A percentile compares a stretch with the other conserved stretches of the same genome.
These are phyloP conservation scores for Diplocarpon rosae DNA, from an alignment of 2,329 filamentous ascomycete species.

Conservation along the genomic window DNA sequence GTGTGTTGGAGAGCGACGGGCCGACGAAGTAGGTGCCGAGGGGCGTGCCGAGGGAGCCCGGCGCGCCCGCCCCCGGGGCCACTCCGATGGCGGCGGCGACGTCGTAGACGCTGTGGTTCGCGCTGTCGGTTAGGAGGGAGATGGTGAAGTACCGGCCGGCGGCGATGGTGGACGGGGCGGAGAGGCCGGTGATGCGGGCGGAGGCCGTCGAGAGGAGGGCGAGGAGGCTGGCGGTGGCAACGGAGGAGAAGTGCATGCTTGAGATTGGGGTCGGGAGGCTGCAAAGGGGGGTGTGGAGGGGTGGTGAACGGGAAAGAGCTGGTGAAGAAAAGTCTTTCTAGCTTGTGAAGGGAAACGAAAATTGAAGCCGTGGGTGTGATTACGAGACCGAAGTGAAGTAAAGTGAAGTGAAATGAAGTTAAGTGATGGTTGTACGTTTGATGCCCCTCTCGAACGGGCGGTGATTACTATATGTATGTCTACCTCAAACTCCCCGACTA, in stretches of 20 bases:
- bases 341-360: no score
- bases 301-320: background rate
- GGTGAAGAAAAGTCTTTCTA: no score
- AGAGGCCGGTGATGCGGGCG: constrained; percentile 17
- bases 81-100: constrained; percentile 15
- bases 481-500: no score
- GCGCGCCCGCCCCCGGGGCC: constrained; percentile 9
- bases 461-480: no score
- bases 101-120: constrained; percentile 12
- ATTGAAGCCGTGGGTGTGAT: no score
- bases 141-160: constrained; percentile 16
- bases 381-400: no score
- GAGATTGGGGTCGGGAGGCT: background rate
- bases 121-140: constrained; percentile 15
- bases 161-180: constrained; percentile 15
- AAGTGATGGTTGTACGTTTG: no score
- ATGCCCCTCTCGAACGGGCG: no score
- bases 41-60: constrained; percentile 11
- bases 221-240: background rate
- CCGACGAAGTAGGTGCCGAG: constrained; percentile 16
- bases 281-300: background rate
- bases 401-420: no score
- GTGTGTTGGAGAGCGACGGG: constrained; percentile 9
- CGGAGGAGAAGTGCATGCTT: constrained; percentile 7
- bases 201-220: constrained; percentile 10